A percentile compares a stretch with the other conserved stretches of the same genome.
Evolutionary conservation across 257 asterid species (phyloP).

Genomic region (Lycium ferocissimum): DNA sequence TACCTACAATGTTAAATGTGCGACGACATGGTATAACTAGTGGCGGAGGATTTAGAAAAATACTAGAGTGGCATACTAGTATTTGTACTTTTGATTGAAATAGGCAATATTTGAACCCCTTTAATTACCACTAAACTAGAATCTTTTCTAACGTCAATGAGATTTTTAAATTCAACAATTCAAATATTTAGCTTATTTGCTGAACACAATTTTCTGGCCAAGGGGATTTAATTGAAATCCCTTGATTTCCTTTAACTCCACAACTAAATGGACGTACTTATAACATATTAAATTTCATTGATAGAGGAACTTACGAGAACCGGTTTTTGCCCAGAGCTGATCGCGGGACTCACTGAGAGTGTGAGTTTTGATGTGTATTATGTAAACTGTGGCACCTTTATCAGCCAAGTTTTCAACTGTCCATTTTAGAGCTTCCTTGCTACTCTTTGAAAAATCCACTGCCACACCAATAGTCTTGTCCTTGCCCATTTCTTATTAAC

Average conservation of each 20-base stretch:
- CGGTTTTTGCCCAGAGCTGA: conserved; percentile 63
- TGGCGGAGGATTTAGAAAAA: neutral
- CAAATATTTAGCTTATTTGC: neutral
- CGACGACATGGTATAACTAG: neutral
- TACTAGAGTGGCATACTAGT: neutral
- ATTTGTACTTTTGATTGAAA: neutral
- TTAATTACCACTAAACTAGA: neutral
- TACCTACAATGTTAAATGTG: neutral
- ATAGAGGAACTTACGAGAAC: conserved; percentile 60
- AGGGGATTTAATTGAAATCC: neutral
- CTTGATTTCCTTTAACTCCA: neutral
- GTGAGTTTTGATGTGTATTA: conserved; percentile 63
- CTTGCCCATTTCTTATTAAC: conserved; percentile 53
- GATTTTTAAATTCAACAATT: neutral
- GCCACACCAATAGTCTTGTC: conserved; percentile 83
- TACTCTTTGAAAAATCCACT: conserved; percentile 89
- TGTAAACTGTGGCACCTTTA: conserved; percentile 66
- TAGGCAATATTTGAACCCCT: neutral
- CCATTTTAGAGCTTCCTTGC: conserved; percentile 80
- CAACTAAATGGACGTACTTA: neutral
- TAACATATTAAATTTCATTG: neutral
- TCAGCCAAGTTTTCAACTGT: conserved; percentile 79
- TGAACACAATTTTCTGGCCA: neutral
- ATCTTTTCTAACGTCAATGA: neutral
- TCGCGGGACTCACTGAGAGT: conserved; percentile 52